Evolutionary conservation across 345 rosid genomes (phyloP).

Genomic region (Gossypium mustelinum): DNA sequence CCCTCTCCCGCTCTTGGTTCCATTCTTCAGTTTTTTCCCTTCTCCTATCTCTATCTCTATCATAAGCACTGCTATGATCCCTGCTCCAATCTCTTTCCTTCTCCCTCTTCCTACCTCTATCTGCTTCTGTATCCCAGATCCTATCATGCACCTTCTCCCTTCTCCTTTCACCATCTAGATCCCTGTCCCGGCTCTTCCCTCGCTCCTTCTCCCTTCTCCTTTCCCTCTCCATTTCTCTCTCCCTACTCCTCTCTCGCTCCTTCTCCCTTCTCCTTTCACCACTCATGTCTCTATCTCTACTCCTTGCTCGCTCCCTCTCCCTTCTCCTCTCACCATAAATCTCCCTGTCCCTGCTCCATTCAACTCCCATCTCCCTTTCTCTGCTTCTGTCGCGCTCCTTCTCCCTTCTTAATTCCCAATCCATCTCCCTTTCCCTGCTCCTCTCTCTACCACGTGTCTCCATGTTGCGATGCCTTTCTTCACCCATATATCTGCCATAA

Average conservation of each 20-base stretch:
- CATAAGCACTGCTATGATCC: conserved; percentile 32
- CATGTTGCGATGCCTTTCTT: conserved; percentile 34
- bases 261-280: conserved; percentile 30
- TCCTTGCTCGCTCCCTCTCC: conserved; percentile 28
- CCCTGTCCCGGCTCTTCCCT: conserved; percentile 47
- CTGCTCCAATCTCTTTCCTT: conserved; percentile 42
- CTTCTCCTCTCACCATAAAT: conserved; percentile 24
- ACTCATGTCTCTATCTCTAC: conserved; percentile 32
- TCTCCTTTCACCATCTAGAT: conserved; percentile 33
- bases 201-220: conserved; percentile 36
- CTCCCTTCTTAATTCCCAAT: conserved; percentile 24
- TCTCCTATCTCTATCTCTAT: conserved; percentile 33
- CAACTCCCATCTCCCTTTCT: conserved; percentile 8
- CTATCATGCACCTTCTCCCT: conserved; percentile 41
- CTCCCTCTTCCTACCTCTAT: conserved; percentile 35
- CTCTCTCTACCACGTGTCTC: conserved; percentile 25
- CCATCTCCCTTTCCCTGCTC: conserved; percentile 12
- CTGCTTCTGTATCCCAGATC: conserved; percentile 39
- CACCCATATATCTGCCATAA: conserved; percentile 36
- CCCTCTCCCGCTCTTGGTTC: conserved; percentile 28
- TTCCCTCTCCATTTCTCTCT: conserved; percentile 15
- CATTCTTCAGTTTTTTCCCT: conserved; percentile 24
- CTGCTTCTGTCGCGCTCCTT: conserved; percentile 18
- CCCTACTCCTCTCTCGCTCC: conserved; percentile 21
- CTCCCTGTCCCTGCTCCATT: conserved; percentile 25